phyloP scores from a whole-genome alignment of 257 asterid genomes.

The Rhazya stricta region DNA sequence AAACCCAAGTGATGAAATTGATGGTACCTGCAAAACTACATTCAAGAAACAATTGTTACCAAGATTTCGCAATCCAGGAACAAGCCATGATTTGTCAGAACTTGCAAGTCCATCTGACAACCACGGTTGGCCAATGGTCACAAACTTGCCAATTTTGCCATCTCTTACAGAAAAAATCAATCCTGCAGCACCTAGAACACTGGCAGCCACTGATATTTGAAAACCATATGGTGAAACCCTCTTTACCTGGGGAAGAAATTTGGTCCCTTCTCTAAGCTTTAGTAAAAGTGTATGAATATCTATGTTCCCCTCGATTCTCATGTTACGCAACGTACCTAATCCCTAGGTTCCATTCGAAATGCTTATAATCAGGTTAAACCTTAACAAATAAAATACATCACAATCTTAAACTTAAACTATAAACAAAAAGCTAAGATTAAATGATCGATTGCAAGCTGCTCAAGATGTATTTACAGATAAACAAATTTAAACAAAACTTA shows the following conservation, averaged over 20 bases:
- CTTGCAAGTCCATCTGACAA: constrained; percentile 15
- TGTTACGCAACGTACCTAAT: constrained; percentile 2
- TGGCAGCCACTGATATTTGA: constrained; percentile 44
- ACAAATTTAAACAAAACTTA: too few relatives aligned
- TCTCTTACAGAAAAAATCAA: constrained; percentile 37
- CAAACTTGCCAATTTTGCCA: constrained; percentile 28
- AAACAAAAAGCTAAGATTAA: too few relatives aligned
- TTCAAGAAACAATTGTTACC: constrained; percentile 90
- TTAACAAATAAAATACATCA: not conserved
- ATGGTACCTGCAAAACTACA: constrained; percentile 77
- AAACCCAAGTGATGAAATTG: constrained; percentile 7
- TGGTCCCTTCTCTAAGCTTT: constrained; percentile 35
- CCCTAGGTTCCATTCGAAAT: not conserved
- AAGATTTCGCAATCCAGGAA: constrained; percentile 79
- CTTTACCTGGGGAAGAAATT: constrained; percentile 8
- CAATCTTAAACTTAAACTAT: not conserved
- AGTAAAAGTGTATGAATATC: constrained; percentile 25
- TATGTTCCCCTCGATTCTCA: constrained; percentile 38
- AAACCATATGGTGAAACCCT: constrained; percentile 29
- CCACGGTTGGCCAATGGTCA: constrained; percentile 6
- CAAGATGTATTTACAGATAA: not conserved
- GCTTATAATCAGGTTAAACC: not conserved
- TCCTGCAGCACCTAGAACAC: constrained; percentile 55
- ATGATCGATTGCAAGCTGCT: not conserved
- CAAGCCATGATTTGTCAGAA: constrained; percentile 37